Conservation (phyloP, 1,284 basidiomycete genomes). For the Cutaneotrichosporon daszewskae region DNA sequence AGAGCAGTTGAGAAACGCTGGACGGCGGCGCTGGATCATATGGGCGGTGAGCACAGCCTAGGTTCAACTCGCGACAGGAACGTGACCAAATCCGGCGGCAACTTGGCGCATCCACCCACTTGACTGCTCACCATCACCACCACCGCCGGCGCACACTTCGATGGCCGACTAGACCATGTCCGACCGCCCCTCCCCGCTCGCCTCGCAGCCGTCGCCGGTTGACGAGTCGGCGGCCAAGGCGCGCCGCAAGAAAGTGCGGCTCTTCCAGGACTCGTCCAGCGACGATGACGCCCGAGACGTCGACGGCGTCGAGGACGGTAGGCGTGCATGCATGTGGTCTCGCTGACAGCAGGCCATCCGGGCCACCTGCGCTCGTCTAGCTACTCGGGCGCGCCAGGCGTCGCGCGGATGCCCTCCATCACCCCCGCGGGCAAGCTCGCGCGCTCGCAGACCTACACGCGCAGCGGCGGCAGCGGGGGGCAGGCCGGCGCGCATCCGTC, state of each 20-base stretch:
- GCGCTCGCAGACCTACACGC: conserved; percentile 12
- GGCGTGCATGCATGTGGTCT: neutral
- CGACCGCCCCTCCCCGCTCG: conserved; percentile 11
- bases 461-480: neutral
- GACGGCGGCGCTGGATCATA: too few relatives aligned
- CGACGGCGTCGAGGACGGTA: conserved; percentile 5
- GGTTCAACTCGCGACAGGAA: too few relatives aligned
- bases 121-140: too few relatives aligned
- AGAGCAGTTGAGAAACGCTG: too few relatives aligned
- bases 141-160: too few relatives aligned
- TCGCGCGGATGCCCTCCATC: conserved; percentile 4
- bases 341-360: conserved; percentile 2
- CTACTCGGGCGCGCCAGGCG: conserved; percentile 13
- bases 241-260: conserved; percentile 13
- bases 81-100: too few relatives aligned
- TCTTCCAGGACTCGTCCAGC: conserved; percentile 14
- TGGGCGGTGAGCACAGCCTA: too few relatives aligned
- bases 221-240: conserved; percentile 8
- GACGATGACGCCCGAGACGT: conserved; percentile 2
- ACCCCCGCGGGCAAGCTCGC: conserved; percentile 8
- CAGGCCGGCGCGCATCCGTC: too few relatives aligned
- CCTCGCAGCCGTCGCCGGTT: conserved; percentile 4
- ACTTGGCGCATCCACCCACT: too few relatives aligned
- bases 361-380: conserved; percentile 15
- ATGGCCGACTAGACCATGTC: too few relatives aligned